Evolutionary conservation across 306 rosid species (phyloP).

Genomic region (Datisca glomerata): DNA sequence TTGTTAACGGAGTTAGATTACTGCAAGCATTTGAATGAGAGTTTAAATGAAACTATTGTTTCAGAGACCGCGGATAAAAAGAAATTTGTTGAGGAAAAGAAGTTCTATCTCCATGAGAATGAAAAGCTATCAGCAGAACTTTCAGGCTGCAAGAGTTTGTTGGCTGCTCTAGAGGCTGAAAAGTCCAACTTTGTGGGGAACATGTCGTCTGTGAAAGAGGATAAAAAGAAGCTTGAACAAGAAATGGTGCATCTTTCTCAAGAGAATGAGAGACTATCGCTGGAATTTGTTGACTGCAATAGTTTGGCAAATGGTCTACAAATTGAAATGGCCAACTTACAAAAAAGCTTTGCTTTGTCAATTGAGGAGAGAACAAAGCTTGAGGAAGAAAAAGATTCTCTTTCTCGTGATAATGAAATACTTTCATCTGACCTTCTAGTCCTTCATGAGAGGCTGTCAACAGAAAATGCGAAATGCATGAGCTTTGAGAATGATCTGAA

Average conservation of each 20-base stretch:
- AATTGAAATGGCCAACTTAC: slow-evolving; percentile 40
- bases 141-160: slow-evolving; percentile 24
- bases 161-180: slow-evolving; percentile 44
- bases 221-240: slow-evolving; percentile 29
- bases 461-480: slow-evolving; percentile 33
- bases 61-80: slow-evolving; percentile 34
- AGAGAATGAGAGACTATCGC: slow-evolving; percentile 40
- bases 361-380: slow-evolving; percentile 36
- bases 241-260: slow-evolving; percentile 35
- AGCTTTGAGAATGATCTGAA: slow-evolving; percentile 41
- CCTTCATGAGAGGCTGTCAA: slow-evolving; percentile 38
- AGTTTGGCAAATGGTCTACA: slow-evolving; percentile 33
- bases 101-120: slow-evolving; percentile 33
- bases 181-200: slow-evolving; percentile 35
- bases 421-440: slow-evolving; percentile 36
- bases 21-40: slow-evolving; percentile 52
- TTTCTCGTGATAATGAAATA: slow-evolving; percentile 38
- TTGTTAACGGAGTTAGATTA: slow-evolving; percentile 51
- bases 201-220: slow-evolving; percentile 42
- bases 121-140: slow-evolving; percentile 49
- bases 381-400: slow-evolving; percentile 40
- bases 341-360: slow-evolving; percentile 37
- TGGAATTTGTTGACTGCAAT: slow-evolving; percentile 39
- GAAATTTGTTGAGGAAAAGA: slow-evolving; percentile 42
- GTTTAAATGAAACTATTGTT: slow-evolving; percentile 31